These are phyloP conservation scores for Raphanus hybrid DNA, from an alignment of 441 rosid species.

Conservation along the genomic window DNA sequence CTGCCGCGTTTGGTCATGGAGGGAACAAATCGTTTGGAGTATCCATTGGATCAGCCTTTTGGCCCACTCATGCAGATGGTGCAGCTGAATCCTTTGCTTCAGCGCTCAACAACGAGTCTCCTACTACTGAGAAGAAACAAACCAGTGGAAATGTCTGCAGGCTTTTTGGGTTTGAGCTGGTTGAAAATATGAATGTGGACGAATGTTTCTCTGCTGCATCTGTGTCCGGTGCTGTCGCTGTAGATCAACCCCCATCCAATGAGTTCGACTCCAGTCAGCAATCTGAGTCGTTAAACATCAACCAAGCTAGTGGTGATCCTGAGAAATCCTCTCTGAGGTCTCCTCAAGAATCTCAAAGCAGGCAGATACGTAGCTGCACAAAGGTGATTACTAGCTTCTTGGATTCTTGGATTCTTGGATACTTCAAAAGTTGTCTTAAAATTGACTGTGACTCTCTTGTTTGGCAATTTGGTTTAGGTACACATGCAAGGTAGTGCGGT, in stretches of 20 bases:
- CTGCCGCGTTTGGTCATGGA: conserved; percentile 50
- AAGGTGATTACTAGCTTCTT: conserved; percentile 55
- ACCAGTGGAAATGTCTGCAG: conserved; percentile 68
- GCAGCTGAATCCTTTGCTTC: conserved; percentile 70
- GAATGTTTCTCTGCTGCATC: conserved; percentile 56
- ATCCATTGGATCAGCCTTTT: conserved; percentile 57
- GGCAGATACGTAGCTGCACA: conserved; percentile 95
- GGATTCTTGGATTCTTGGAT: background rate
- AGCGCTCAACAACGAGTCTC: conserved; percentile 54
- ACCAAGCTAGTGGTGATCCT: conserved; percentile 74
- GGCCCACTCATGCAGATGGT: conserved; percentile 63
- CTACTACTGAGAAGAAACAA: conserved; percentile 66
- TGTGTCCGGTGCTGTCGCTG: conserved; percentile 49
- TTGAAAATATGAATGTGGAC: conserved; percentile 67
- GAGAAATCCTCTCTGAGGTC: conserved; percentile 86
- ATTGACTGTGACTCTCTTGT: conserved; percentile 12
- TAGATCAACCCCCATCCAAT: conserved; percentile 58
- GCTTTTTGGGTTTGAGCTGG: conserved; percentile 93
- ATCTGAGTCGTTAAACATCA: conserved; percentile 72
- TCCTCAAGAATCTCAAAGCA: conserved; percentile 84
- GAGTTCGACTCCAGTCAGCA: conserved; percentile 76
- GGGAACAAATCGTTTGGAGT: conserved; percentile 57
- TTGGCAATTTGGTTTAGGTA: conserved; percentile 57
- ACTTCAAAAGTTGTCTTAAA: background rate
- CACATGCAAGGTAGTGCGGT: conserved; percentile 99